Conservation (phyloP, 1,139 yeast species). For the Candida sanyaensis region DNA sequence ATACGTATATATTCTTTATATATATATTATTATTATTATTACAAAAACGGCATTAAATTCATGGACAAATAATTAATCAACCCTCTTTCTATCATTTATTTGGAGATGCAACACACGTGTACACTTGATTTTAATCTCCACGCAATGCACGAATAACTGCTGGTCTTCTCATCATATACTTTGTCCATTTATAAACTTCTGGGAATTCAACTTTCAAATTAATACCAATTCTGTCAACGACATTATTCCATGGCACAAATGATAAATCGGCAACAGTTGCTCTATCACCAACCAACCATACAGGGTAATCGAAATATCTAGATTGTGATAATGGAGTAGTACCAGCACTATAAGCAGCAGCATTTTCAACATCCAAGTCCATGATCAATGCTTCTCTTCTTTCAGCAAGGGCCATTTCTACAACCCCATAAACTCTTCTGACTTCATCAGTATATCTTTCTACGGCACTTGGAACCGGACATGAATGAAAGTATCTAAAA, state of each 20-base stretch:
- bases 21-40: background rate
- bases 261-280: conserved; percentile 90
- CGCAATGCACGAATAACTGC: conserved; percentile 78
- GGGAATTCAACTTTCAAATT: conserved; percentile 87
- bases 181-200: conserved; percentile 95
- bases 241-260: conserved; percentile 97
- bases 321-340: conserved; percentile 86
- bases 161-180: conserved; percentile 87
- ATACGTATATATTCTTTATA: background rate
- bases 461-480: conserved; percentile 84
- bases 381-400: conserved; percentile 86
- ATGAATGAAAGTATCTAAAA: conserved; percentile 87
- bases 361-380: conserved; percentile 88
- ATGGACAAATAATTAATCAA: conserved; percentile 1
- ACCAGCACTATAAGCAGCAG: conserved; percentile 87
- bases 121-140: conserved; percentile 42
- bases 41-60: conserved; percentile 2
- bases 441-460: conserved; percentile 94
- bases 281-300: conserved; percentile 91
- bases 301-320: conserved; percentile 88
- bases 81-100: background rate
- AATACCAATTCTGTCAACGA: conserved; percentile 89
- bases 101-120: background rate
- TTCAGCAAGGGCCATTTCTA: conserved; percentile 94
- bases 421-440: conserved; percentile 88